A percentile compares a stretch with the other conserved stretches of the same genome.
Conservation (phyloP, 768 basidiomycete genomes). For the Asterophora lycoperdoides region DNA sequence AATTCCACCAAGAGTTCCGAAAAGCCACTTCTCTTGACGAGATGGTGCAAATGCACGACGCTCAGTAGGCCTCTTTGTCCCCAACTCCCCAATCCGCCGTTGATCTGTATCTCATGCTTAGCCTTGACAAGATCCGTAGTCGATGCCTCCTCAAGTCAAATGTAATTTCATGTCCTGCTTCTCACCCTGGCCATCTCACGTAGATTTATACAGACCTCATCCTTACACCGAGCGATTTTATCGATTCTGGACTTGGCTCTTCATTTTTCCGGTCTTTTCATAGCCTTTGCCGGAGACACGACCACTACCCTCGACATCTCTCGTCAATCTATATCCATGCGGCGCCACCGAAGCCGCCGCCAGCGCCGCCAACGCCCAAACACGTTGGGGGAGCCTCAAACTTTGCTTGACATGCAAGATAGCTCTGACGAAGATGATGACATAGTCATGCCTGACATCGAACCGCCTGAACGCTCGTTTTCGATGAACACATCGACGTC, state of each 20-base stretch:
- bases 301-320: constrained; percentile 56
- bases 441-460: constrained; percentile 25
- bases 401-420: constrained; percentile 28
- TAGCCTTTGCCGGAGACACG: constrained; percentile 54
- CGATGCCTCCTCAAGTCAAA: constrained; percentile 62
- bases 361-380: constrained; percentile 51
- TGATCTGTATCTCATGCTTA: constrained; percentile 32
- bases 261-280: constrained; percentile 63
- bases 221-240: constrained; percentile 61
- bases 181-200: constrained; percentile 2
- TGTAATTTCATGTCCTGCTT: constrained; percentile 31
- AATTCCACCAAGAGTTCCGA: constrained; percentile 54
- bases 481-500: constrained; percentile 33
- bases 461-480: constrained; percentile 36
- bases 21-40: constrained; percentile 67
- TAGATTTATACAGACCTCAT: constrained; percentile 46
- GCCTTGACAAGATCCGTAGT: constrained; percentile 51
- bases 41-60: constrained; percentile 64
- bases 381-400: constrained; percentile 57
- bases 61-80: constrained; percentile 49
- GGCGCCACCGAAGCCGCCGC: constrained; percentile 60
- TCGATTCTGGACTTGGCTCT: constrained; percentile 72
- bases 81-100: not conserved
- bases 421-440: constrained; percentile 49
- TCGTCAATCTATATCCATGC: constrained; percentile 47